Conservation (phyloP, 2,329 filamentous ascomycete species). For the Emmonsia crescens region DNA sequence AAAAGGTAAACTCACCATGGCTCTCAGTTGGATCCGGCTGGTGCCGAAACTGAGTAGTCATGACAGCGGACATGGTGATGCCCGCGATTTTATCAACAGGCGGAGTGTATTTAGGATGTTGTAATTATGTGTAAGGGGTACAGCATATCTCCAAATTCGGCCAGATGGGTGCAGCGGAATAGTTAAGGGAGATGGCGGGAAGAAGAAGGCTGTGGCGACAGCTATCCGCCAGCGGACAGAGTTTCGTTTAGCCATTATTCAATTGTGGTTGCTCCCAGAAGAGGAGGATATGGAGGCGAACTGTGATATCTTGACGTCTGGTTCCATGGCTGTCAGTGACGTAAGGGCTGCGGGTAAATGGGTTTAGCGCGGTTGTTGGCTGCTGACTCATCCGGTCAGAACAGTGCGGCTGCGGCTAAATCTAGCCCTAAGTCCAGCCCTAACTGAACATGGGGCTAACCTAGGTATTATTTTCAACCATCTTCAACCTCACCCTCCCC, state of each 20-base stretch:
- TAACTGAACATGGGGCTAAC: not conserved
- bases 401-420: not conserved
- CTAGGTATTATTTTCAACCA: too few species aligned
- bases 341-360: not conserved
- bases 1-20: not conserved
- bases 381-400: not conserved
- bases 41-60: not conserved
- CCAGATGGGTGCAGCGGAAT: not conserved
- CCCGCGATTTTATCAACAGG: not conserved
- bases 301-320: not conserved
- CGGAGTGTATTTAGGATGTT: too few species aligned
- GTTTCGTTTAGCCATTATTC: not conserved
- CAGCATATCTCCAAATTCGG: not conserved
- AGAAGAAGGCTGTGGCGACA: not conserved
- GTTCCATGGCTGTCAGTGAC: not conserved
- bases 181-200: not conserved
- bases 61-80: not conserved
- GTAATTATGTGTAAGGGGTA: not conserved
- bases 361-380: not conserved
- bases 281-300: not conserved
- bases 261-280: not conserved
- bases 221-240: not conserved
- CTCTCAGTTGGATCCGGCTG: not conserved
- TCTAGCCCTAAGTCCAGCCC: not conserved
- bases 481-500: too few species aligned